Evolutionary conservation across 169 alveolate species (phyloP).

Genomic region (Theileria orientalis): DNA sequence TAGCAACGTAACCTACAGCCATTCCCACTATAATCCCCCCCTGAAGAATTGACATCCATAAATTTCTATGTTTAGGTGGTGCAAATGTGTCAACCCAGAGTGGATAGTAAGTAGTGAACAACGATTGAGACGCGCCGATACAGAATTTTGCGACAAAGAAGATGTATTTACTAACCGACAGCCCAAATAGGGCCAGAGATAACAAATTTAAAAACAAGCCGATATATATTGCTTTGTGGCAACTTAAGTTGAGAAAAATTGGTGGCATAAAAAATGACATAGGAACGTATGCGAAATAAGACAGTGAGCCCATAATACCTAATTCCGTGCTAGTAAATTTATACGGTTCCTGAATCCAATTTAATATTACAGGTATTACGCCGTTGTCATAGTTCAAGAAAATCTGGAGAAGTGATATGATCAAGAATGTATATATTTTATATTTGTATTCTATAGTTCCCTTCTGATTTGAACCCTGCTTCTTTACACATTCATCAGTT

Average conservation of each 20-base stretch:
- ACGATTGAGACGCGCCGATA: slow-evolving; percentile 89
- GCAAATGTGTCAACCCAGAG: slow-evolving; percentile 94
- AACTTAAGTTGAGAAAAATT: slow-evolving; percentile 57
- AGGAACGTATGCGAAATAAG: slow-evolving; percentile 73
- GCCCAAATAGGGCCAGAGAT: slow-evolving; percentile 66
- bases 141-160: slow-evolving; percentile 82
- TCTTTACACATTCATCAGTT: too few relatives aligned
- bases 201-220: slow-evolving; percentile 63
- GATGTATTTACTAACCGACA: slow-evolving; percentile 63
- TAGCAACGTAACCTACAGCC: slow-evolving; percentile 68
- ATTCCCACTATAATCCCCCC: slow-evolving; percentile 87
- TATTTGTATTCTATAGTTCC: not conserved
- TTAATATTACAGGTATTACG: slow-evolving; percentile 47
- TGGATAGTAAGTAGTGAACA: slow-evolving; percentile 89
- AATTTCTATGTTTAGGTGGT: slow-evolving; percentile 83
- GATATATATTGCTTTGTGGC: slow-evolving; percentile 59
- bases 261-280: slow-evolving; percentile 75
- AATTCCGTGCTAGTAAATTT: slow-evolving; percentile 39
- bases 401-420: not conserved
- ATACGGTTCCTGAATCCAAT: slow-evolving; percentile 48
- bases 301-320: slow-evolving; percentile 74
- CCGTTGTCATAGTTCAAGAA: slow-evolving; percentile 44
- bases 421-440: not conserved
- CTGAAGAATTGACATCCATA: slow-evolving; percentile 92
- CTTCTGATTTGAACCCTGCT: not conserved